These are phyloP conservation scores for Polyplosphaeria fusca DNA, from an alignment of 495 filamentous ascomycete species.

Conservation along the genomic window DNA sequence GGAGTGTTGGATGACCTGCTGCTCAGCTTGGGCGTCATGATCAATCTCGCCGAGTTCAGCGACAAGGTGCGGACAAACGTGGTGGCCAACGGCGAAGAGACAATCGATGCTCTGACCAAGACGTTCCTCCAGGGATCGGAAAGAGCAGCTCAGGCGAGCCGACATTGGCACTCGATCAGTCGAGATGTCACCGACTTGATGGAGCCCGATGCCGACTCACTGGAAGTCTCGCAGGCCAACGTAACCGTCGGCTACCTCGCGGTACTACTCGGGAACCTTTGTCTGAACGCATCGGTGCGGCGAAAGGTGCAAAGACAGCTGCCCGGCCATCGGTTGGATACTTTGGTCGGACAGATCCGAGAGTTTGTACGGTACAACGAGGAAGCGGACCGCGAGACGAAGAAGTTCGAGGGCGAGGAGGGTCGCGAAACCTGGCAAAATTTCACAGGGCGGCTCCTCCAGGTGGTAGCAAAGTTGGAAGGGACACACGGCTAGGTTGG, in stretches of 20 bases:
- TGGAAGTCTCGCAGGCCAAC: conserved; percentile 78
- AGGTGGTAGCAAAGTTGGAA: conserved; percentile 48
- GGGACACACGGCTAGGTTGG: conserved; percentile 24
- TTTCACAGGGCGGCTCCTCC: conserved; percentile 60
- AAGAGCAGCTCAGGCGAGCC: conserved; percentile 49
- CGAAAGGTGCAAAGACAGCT: conserved; percentile 50
- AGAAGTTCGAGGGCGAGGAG: conserved; percentile 43
- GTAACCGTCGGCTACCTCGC: conserved; percentile 90
- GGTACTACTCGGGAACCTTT: conserved; percentile 77
- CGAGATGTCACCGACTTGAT: conserved; percentile 17
- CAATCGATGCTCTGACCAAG: conserved; percentile 47
- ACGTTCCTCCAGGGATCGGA: conserved; percentile 53
- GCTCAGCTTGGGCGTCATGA: conserved; percentile 76
- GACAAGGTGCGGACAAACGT: conserved; percentile 50
- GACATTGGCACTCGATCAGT: not conserved
- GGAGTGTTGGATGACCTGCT: conserved; percentile 67
- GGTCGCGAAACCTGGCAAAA: conserved; percentile 49
- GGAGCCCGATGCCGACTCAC: conserved; percentile 79
- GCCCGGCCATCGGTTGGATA: conserved; percentile 56
- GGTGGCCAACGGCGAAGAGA: conserved; percentile 28
- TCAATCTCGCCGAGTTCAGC: conserved; percentile 82
- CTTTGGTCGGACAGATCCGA: conserved; percentile 71
- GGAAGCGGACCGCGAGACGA: conserved; percentile 59
- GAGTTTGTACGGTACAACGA: conserved; percentile 80
- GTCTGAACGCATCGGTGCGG: conserved; percentile 55